A percentile compares a stretch with the other conserved stretches of the same genome.
Conservation (phyloP, 1,284 basidiomycete genomes). For the Takashimella tepidaria region DNA sequence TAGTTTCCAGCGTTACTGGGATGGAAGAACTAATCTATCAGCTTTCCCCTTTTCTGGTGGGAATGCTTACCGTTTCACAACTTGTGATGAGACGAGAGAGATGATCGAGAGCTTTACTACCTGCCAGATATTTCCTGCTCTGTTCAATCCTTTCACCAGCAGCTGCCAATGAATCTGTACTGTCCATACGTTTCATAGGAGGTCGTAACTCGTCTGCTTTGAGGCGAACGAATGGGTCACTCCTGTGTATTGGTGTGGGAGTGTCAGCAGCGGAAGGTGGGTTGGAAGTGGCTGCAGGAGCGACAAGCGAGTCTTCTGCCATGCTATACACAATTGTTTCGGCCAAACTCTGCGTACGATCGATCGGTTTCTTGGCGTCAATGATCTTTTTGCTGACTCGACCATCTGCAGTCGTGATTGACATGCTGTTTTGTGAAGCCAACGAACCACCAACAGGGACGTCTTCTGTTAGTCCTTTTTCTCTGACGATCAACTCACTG, state of each 20-base stretch:
- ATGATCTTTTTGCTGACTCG: conserved; percentile 60
- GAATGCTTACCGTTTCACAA: conserved; percentile 61
- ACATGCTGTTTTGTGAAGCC: conserved; percentile 39
- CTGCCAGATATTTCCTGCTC: conserved; percentile 61
- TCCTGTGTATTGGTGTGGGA: conserved; percentile 38
- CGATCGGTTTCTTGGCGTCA: conserved; percentile 71
- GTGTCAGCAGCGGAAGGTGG: conserved; percentile 51
- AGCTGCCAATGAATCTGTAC: conserved; percentile 39
- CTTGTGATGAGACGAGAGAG: conserved; percentile 85
- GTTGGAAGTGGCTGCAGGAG: conserved; percentile 30
- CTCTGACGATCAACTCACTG: conserved; percentile 55
- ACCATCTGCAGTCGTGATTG: conserved; percentile 50
- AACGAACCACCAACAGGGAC: conserved; percentile 40
- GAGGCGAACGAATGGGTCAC: conserved; percentile 4
- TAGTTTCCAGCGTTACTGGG: conserved; percentile 51
- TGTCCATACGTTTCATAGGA: conserved; percentile 46
- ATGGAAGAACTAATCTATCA: conserved; percentile 39
- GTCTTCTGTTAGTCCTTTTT: conserved; percentile 49
- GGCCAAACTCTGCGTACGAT: conserved; percentile 70
- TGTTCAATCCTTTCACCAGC: conserved; percentile 40
- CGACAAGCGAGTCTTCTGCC: conserved; percentile 67
- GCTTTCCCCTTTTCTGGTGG: not conserved
- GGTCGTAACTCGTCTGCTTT: conserved; percentile 20
- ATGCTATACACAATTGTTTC: conserved; percentile 89
- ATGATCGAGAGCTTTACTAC: conserved; percentile 83